Conservation (phyloP, 1,284 basidiomycete species). For the Mrakiaceae sp. region DNA sequence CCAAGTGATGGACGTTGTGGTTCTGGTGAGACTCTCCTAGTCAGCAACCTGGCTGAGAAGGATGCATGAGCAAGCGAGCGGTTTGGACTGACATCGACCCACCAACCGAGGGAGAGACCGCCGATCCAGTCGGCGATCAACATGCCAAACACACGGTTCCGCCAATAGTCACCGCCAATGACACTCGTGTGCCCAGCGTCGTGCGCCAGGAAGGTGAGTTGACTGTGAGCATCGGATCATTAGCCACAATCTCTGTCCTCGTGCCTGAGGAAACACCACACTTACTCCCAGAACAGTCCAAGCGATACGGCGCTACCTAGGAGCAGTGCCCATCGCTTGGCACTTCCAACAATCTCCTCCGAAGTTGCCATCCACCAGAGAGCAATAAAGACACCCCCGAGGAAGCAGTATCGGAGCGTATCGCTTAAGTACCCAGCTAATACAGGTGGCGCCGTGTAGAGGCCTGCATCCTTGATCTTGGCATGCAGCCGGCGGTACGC, state of each 20-base stretch:
- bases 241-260: no score
- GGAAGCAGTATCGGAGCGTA: conserved; percentile 57
- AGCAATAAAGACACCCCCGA: conserved; percentile 50
- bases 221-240: not conserved
- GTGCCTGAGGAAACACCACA: not conserved
- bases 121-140: conserved; percentile 79
- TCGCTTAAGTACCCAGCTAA: conserved; percentile 85
- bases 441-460: conserved; percentile 68
- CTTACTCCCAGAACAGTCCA: conserved; percentile 86
- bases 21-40: conserved; percentile 45
- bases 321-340: not conserved
- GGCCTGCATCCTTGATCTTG: conserved; percentile 62
- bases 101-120: conserved; percentile 92
- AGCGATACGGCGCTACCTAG: conserved; percentile 17
- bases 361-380: conserved; percentile 45
- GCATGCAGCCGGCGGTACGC: conserved; percentile 74
- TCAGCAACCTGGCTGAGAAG: no score
- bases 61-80: not conserved
- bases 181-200: conserved; percentile 92
- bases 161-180: conserved; percentile 55
- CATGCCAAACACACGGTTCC: conserved; percentile 70
- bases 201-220: conserved; percentile 63
- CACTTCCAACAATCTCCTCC: not conserved
- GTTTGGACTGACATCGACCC: conserved; percentile 68
- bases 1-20: conserved; percentile 85